Evolutionary conservation across 129 eudicot genomes (phyloP).

Genomic region (Centaurea solstitialis): DNA sequence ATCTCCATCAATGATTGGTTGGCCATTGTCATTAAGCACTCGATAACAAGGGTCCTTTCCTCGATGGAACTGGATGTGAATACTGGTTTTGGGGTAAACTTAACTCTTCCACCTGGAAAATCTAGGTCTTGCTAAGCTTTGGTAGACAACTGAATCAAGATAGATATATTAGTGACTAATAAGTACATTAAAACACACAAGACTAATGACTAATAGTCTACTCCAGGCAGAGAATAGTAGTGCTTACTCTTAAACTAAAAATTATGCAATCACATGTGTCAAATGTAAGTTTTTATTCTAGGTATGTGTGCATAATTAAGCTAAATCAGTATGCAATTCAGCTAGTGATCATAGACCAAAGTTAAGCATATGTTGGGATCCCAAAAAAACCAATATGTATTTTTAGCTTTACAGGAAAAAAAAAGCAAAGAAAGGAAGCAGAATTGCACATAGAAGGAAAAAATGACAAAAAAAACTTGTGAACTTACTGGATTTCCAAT

Average conservation of each 20-base stretch:
- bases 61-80: constrained; percentile 49
- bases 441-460: not conserved
- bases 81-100: constrained; percentile 56
- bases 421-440: not conserved
- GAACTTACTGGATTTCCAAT: not conserved
- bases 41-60: constrained; percentile 71
- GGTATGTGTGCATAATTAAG: not conserved
- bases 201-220: not conserved
- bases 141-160: constrained; percentile 6
- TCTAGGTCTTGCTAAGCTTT: constrained; percentile 46
- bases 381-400: not conserved
- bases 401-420: not conserved
- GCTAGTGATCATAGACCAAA: not conserved
- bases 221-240: not conserved
- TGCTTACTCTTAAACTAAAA: too few relatives aligned
- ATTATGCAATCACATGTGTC: not conserved
- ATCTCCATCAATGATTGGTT: constrained; percentile 25
- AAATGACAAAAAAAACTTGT: not conserved
- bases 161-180: not conserved
- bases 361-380: not conserved
- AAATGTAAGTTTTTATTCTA: not conserved
- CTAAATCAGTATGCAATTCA: not conserved
- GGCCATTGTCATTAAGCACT: constrained; percentile 73
- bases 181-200: not conserved
- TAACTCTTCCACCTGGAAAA: constrained; percentile 81